Percentiles rank a stretch among this genome's conserved stretches.
Conservation (phyloP, 2,329 filamentous ascomycete genomes). For the Colletotrichum gloeosporioides region DNA sequence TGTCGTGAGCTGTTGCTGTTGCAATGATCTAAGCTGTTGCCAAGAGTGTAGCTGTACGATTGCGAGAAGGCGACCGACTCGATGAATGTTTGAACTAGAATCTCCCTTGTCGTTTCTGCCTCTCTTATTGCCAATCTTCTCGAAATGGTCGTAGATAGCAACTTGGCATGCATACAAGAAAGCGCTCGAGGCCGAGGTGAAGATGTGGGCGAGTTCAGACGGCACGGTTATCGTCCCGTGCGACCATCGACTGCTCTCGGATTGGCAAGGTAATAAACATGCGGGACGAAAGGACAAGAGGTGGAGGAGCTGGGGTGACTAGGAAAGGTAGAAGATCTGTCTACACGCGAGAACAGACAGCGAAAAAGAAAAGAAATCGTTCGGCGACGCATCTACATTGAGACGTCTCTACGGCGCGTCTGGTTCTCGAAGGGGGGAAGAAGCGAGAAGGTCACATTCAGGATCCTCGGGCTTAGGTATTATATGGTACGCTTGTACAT, state of each 20-base stretch:
- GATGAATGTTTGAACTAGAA: constrained; percentile 13
- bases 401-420: constrained; percentile 2
- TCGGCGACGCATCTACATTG: not conserved
- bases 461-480: constrained; percentile 14
- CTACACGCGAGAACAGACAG: not conserved
- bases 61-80: not conserved
- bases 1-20: not conserved
- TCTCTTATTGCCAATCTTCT: constrained; percentile 22
- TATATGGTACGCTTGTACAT: constrained; percentile 22
- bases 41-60: not conserved
- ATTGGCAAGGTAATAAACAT: constrained; percentile 47
- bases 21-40: not conserved
- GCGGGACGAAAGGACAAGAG: constrained; percentile 30
- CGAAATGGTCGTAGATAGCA: constrained; percentile 27
- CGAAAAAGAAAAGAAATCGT: not conserved
- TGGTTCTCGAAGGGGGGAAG: constrained; percentile 18
- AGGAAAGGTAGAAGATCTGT: not conserved
- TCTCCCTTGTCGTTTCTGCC: constrained; percentile 26
- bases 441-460: constrained; percentile 14
- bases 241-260: constrained; percentile 46
- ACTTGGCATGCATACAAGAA: constrained; percentile 45
- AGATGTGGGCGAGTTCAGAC: constrained; percentile 36
- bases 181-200: constrained; percentile 28
- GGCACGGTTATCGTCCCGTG: constrained; percentile 37
- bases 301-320: constrained; percentile 10